Conservation (phyloP, 805 yeast genomes). For the Candida tammaniensis region DNA sequence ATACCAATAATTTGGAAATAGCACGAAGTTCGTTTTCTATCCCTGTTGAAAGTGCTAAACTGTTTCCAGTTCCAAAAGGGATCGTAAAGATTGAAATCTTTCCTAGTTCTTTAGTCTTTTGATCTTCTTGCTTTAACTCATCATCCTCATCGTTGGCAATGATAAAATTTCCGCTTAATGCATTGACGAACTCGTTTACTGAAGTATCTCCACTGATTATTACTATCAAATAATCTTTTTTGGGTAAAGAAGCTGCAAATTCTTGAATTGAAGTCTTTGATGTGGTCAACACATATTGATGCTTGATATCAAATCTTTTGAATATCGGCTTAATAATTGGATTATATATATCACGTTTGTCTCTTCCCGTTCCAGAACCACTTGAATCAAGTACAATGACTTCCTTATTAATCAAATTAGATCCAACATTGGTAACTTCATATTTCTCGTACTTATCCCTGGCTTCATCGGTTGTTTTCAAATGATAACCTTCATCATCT, state of each 20-base stretch:
- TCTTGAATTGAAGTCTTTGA: constrained; percentile 35
- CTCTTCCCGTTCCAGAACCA: constrained; percentile 47
- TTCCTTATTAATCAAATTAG: constrained; percentile 1
- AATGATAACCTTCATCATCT: constrained; percentile 5
- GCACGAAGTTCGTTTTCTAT: constrained; percentile 20
- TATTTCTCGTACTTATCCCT: constrained; percentile 1
- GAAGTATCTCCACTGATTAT: constrained; percentile 88
- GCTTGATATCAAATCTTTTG: constrained; percentile 28
- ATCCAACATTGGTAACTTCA: not conserved
- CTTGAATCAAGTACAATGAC: constrained; percentile 45
- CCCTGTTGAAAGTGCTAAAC: constrained; percentile 63
- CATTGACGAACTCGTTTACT: constrained; percentile 70
- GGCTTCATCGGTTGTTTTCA: not conserved
- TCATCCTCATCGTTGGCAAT: not conserved
- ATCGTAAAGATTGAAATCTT: constrained; percentile 34
- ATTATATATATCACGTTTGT: constrained; percentile 32
- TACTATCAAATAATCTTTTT: constrained; percentile 39
- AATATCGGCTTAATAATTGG: constrained; percentile 49
- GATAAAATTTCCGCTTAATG: no score
- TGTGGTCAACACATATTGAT: constrained; percentile 43
- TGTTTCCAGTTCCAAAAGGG: constrained; percentile 89
- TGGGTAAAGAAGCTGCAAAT: constrained; percentile 32
- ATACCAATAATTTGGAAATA: constrained; percentile 16
- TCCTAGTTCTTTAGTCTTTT: constrained; percentile 7
- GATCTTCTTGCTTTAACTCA: no score